Base-by-base conservation (phyloP, 345 rosid genomes). In the Gossypium anomalum region DNA sequence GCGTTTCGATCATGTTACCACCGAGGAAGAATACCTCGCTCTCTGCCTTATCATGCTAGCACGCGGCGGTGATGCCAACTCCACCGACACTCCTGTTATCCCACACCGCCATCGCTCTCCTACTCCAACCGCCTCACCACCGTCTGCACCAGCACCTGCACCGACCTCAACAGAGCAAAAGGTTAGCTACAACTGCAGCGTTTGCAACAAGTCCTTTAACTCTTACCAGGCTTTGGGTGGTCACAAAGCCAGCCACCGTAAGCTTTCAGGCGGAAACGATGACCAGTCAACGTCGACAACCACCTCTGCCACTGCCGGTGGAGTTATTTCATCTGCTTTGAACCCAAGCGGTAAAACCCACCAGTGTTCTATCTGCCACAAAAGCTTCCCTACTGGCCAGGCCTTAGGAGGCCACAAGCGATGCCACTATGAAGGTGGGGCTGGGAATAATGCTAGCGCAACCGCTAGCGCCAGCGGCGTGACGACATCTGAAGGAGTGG, bases 1-100 rank as follows among this genome's bases (percentile, higher is more conserved):
- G 3, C 96, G 92, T 38, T 61, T 80, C 29, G 81, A 83, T 64
- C 79, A 86, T 34, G 78, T 81, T 53, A 81, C 91, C 11, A 83
- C 89, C 0, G 98, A 95, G 74, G 98, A 91, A 58, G 97, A 95
- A 80, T 93, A 90, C 65, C 91, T 93, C 17, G 99, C 99, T 76
- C 91, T 95, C 64, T 95, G 97, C 76, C 96, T 95, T 66, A 78
- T 95, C 84, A 93, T 93, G 98, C 97, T 95, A 67, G 93, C 97
- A 63, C 93, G 93, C 49, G 93, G 97, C 75, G 80, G 85, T 59
- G 2, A 82, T 72, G 77, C 79, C 41, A 44, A 47, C 9, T 20
- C 82, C 19, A 43, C 58, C 4, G 70, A 60, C 47, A 2, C 67
- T 75, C 6, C 79, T 70, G 11, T 51, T 4, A 14, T 62, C 62